Evolutionary conservation across 331 rosid genomes (phyloP), one percentile per base, ranked within the genome.

Genomic region (Acacia concinna): DNA sequence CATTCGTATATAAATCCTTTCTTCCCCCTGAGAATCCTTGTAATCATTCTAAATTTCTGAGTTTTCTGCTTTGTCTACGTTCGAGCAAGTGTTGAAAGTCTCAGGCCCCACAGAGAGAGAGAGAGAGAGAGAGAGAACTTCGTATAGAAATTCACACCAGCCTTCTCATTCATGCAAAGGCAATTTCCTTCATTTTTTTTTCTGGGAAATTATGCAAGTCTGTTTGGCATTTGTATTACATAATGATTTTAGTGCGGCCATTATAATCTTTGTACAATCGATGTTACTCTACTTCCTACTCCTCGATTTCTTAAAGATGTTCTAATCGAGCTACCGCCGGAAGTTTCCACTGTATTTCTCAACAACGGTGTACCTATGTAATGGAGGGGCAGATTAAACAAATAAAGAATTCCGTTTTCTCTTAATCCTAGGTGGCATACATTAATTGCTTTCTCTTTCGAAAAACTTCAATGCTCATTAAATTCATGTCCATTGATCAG

Each of bases 141-240:
- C 56, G 56, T 27, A 27, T 76, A 78, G 52, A 69, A 82, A 82
- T 68, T 73, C 81, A 79, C 49, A 28, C 15, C 68, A 30, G 35
- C 66, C 78, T 63, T 84, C 69, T 38, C 67, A 69, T 79, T 80
- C 86, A 81, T 80, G 86, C 80, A 80, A 65, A 85, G 73, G 73
- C 79, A 79, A 69, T 74, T 31, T 82, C 77, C 30, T 64, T 76
- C 62, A n/a, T 66, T 77, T 64, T 27, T 66, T 77, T 60, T 34
- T 66, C 67, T 60, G 64, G 63, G 13, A 6, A 75, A 23, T 68
- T 75, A 1, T 71, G 17, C 38, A 49, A 15, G 40, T 2, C 65
- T 44, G 65, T 75, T 65, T 9, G 13, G 28, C 74, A 66, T 28
- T 11, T 47, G 80, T 74, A 47, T 71, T 25, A 13, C 37, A 60